Percentiles rank a stretch among this genome's conserved stretches.
Conservation (phyloP, 345 rosid genomes). For the Heritiera littoralis region DNA sequence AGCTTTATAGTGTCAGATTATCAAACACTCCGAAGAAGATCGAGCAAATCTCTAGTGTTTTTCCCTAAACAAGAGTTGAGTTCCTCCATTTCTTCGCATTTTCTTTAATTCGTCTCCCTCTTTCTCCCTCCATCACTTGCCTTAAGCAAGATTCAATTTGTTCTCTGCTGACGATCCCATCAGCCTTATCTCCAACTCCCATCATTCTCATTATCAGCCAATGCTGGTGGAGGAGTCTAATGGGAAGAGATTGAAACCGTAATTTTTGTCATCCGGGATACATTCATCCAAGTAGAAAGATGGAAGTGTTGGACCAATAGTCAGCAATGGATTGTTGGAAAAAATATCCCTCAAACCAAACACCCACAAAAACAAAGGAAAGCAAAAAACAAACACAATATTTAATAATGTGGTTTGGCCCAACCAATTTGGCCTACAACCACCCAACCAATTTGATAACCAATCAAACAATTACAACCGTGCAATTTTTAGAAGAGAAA, state of each 20-base stretch:
- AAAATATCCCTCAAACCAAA: too few species aligned
- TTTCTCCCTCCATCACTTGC: slow-evolving; percentile 37
- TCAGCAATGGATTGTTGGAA: slow-evolving; percentile 27
- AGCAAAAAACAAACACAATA: too few species aligned
- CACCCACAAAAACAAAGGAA: too few species aligned
- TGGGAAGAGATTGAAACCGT: slow-evolving; percentile 50
- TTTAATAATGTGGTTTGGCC: too few species aligned
- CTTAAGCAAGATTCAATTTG: slow-evolving; percentile 31
- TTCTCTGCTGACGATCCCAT: slow-evolving; percentile 18
- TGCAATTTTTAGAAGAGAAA: too few species aligned
- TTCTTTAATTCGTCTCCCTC: slow-evolving; percentile 16
- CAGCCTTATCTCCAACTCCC: slow-evolving; percentile 40
- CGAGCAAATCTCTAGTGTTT: too few species aligned
- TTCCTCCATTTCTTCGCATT: too few species aligned
- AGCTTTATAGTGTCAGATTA: slow-evolving; percentile 22
- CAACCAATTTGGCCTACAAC: too few species aligned
- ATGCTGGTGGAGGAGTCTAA: slow-evolving; percentile 33
- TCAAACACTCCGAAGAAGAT: too few species aligned
- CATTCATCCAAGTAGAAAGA: slow-evolving; percentile 54
- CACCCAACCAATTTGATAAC: too few species aligned
- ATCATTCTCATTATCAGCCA: slow-evolving; percentile 39
- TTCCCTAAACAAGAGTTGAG: slow-evolving; percentile 26
- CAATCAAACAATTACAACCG: too few species aligned
- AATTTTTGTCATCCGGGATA: slow-evolving; percentile 45
- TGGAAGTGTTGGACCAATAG: slow-evolving; percentile 53